These are phyloP conservation scores for Imleria badia DNA, from an alignment of 768 basidiomycete genomes.

Conservation along the genomic window DNA sequence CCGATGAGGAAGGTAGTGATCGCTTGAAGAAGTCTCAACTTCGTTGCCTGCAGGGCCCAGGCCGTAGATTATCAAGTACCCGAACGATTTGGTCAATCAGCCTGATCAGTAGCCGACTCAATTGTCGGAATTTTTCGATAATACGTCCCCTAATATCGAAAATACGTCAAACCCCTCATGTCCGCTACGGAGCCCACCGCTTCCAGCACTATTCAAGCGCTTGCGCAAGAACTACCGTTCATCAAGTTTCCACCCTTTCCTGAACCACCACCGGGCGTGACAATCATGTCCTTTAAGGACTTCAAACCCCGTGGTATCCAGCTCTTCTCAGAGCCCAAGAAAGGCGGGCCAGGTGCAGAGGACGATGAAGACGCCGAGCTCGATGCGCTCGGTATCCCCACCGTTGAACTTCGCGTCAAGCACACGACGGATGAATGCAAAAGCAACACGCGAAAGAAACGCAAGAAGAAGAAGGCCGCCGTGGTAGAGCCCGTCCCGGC, in stretches of 20 bases:
- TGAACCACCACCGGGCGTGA: slow-evolving; percentile 40
- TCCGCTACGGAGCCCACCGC: slow-evolving; percentile 14
- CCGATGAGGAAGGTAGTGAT: slow-evolving; percentile 17
- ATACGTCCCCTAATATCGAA: slow-evolving; percentile 7
- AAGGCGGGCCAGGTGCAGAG: slow-evolving; percentile 28
- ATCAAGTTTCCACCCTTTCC: slow-evolving; percentile 52
- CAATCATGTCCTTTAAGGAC: slow-evolving; percentile 53
- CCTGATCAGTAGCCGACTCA: slow-evolving; percentile 13
- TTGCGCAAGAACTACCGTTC: slow-evolving; percentile 17
- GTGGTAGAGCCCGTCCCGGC: slow-evolving; percentile 14
- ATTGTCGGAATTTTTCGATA: slow-evolving; percentile 13
- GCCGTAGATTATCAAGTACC: slow-evolving; percentile 14
- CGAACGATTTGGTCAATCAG: slow-evolving; percentile 3
- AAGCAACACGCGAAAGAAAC: slow-evolving; percentile 53
- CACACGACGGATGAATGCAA: slow-evolving; percentile 59
- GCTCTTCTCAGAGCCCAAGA: slow-evolving; percentile 42
- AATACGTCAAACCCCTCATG: slow-evolving; percentile 21
- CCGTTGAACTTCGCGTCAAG: slow-evolving; percentile 50
- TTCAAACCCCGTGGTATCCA: slow-evolving; percentile 61
- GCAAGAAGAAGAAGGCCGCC: slow-evolving; percentile 39
- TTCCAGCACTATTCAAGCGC: slow-evolving; percentile 9
- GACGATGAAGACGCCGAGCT: slow-evolving; percentile 52
- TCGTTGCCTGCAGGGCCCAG: background rate
- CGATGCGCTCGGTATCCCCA: slow-evolving; percentile 68
- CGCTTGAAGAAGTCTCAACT: background rate